These are phyloP conservation scores for Globomyces sp. DNA, from an alignment of 371 early-diverging fungal genomes.

Conservation along the genomic window DNA sequence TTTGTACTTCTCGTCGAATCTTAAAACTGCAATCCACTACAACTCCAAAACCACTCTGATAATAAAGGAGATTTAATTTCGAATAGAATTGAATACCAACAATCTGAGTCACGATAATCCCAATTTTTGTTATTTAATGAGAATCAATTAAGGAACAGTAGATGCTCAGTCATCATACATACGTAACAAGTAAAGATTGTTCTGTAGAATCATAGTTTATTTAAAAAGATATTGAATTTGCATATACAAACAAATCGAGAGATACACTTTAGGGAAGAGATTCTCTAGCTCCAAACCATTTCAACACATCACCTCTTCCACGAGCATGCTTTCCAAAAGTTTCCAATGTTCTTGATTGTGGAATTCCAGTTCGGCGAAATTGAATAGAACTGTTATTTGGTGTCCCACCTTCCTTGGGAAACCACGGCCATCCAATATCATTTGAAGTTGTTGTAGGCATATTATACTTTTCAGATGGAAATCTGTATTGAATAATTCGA, in stretches of 20 bases:
- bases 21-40: constrained; percentile 24
- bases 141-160: no score
- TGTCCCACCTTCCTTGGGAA: constrained; percentile 11
- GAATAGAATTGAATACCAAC: background rate
- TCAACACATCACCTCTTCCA: constrained; percentile 39
- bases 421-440: constrained; percentile 49
- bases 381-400: background rate
- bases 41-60: constrained; percentile 15
- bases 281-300: constrained; percentile 46
- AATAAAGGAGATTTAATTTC: background rate
- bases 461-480: constrained; percentile 45
- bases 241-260: no score
- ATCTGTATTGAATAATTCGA: constrained; percentile 33
- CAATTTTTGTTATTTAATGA: no score
- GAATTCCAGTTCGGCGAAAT: background rate
- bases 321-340: constrained; percentile 41
- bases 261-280: constrained; percentile 30
- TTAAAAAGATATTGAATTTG: no score
- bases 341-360: constrained; percentile 37
- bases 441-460: constrained; percentile 42
- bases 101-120: no score
- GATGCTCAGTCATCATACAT: no score
- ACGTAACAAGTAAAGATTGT: no score
- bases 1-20: constrained; percentile 35
- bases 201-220: no score